phyloP scores from a whole-genome alignment of 192 early-diverging fungal genomes.

The Funneliformis geosporum region DNA sequence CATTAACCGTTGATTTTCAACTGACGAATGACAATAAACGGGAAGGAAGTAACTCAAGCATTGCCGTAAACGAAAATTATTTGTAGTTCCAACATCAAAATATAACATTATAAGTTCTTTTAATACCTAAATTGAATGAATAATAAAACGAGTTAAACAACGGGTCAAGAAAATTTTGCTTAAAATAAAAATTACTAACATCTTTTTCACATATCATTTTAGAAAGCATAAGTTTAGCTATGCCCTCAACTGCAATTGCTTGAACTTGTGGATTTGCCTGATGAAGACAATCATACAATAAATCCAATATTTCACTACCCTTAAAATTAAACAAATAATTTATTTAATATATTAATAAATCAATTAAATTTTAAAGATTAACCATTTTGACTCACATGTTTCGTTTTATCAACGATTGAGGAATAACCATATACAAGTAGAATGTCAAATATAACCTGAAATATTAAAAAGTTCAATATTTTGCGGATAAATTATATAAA shows the following conservation, averaged over 20 bases:
- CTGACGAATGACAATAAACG: slow-evolving; percentile 75
- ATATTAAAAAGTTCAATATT: not conserved
- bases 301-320: slow-evolving; percentile 45
- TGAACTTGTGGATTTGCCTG: slow-evolving; percentile 60
- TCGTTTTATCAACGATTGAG: not conserved
- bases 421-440: not conserved
- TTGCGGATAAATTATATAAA: not conserved
- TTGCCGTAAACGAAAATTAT: slow-evolving; percentile 73
- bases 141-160: too few species aligned
- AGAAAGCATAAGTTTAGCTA: slow-evolving; percentile 69
- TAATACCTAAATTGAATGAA: slow-evolving; percentile 54
- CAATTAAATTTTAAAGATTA: slow-evolving; percentile 52
- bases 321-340: slow-evolving; percentile 30
- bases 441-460: slow-evolving; percentile 17
- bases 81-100: slow-evolving; percentile 70
- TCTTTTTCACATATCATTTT: slow-evolving; percentile 44
- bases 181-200: slow-evolving; percentile 37
- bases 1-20: slow-evolving; percentile 70
- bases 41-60: slow-evolving; percentile 92
- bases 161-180: too few species aligned
- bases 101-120: slow-evolving; percentile 78
- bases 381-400: not conserved
- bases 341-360: not conserved
- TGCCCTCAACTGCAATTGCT: slow-evolving; percentile 74
- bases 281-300: slow-evolving; percentile 59